Base-by-base conservation (phyloP, 495 filamentous ascomycete species). In the Delitschia confertaspora region DNA sequence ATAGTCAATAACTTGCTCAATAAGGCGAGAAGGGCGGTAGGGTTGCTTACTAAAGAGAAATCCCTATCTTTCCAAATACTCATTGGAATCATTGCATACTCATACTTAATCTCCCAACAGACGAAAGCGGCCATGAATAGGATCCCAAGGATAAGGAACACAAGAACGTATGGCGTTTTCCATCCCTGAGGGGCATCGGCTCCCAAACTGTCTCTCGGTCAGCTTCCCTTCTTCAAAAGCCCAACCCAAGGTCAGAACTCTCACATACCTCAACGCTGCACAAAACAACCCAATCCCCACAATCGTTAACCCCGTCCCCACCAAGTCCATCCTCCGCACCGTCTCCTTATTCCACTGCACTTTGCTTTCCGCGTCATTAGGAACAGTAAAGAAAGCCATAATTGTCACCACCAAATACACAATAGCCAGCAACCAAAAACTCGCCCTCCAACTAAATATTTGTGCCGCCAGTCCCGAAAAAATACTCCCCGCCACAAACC, bases 401-500 rank as follows among this genome's bases (percentile, higher is more conserved):
- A 71, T 59, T 0, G 76, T 76, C 45, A 82, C 68, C 13, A 71
- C 63, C 13, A 73, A 64, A 30, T 76, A 81, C 10, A 83, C 65
- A 27, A 83, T 72, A 16, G 78, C 72, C 3, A 82, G 66, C 4
- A 76, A 65, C 64, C 75, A 83, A 44, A 83, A 84, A 0, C 67
- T 65, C 0, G 78, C 76, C 13, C 81, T 67, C 81, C 80, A 85
- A 49, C 64, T 79, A 2, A 78, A 76, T 9, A 85, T 65, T 48
- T 82, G 71, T 5, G 78, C 71, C 3, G 80, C 81, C 19, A 83
- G 65, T 10, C 82, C 82, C 20, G 72, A 74, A 13, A 82, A 62
- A 29, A 85, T 74, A 25, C 69, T 78, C 0, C 80, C 80, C 42
- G 78, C 71, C 0, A 82, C 78, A 49, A 84, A 72, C 0, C 83